phyloP scores from a whole-genome alignment of 345 rosid genomes.

The Citrus mangshanensis region DNA sequence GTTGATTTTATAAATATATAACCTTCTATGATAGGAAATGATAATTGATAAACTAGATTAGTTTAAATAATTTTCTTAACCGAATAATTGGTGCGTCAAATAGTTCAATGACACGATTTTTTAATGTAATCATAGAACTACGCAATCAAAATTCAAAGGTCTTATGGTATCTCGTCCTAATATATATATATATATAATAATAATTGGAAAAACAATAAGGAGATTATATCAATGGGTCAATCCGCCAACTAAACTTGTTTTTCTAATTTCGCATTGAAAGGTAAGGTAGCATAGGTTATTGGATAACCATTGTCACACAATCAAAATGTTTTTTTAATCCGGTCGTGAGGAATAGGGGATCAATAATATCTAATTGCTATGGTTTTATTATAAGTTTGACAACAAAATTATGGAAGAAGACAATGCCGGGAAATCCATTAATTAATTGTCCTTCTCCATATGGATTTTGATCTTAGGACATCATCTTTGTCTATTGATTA shows the following conservation, averaged over 20 bases:
- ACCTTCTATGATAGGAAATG: background rate
- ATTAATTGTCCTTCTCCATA: background rate
- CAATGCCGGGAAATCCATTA: background rate
- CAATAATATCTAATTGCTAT: background rate
- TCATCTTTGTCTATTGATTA: background rate
- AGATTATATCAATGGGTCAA: background rate
- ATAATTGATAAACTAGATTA: background rate
- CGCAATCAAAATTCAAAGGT: slow-evolving; percentile 9
- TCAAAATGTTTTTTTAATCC: background rate
- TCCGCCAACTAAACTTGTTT: background rate
- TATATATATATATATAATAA: background rate
- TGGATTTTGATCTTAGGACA: background rate
- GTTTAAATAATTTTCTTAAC: background rate
- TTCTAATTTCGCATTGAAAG: background rate
- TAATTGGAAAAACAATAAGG: background rate
- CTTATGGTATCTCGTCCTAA: background rate
- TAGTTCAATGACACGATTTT: slow-evolving; percentile 3
- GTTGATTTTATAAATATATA: background rate
- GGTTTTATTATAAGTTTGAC: background rate
- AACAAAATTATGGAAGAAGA: background rate
- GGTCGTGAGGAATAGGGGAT: background rate
- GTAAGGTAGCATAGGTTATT: background rate
- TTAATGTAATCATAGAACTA: background rate
- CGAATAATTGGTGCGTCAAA: background rate
- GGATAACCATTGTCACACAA: background rate